Evolutionary conservation across 371 early-diverging fungal genomes (phyloP).

Genomic region (Circinella umbellata): DNA sequence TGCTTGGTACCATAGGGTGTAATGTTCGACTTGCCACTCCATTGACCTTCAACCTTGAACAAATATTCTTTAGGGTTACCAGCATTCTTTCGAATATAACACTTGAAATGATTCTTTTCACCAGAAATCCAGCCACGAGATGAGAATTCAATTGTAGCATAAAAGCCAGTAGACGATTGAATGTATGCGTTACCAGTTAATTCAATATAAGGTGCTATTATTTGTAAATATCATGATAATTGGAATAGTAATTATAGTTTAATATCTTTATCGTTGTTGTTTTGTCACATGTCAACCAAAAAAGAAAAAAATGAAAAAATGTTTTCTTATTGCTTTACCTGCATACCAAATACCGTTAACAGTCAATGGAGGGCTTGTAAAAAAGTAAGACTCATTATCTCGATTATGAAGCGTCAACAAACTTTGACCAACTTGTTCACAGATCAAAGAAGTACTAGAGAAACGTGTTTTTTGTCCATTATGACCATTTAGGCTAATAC

Average conservation of each 20-base stretch:
- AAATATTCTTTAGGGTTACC: constrained; percentile 49
- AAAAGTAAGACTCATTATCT: constrained; percentile 40
- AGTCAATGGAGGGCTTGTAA: constrained; percentile 47
- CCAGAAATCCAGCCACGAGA: constrained; percentile 83
- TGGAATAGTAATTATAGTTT: not conserved
- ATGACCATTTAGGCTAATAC: constrained; percentile 73
- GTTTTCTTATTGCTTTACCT: constrained; percentile 2
- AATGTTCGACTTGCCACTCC: constrained; percentile 66
- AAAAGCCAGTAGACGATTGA: constrained; percentile 67
- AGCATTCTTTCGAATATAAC: constrained; percentile 36
- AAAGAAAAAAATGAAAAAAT: too few relatives aligned
- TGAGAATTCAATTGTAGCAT: constrained; percentile 71
- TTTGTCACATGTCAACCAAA: not conserved
- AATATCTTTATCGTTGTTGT: too few relatives aligned
- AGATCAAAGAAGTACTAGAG: constrained; percentile 47
- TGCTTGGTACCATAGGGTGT: constrained; percentile 50
- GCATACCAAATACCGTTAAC: constrained; percentile 60
- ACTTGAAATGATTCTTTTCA: constrained; percentile 78
- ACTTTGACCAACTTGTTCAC: constrained; percentile 51
- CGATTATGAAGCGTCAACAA: constrained; percentile 33
- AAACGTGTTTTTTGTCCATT: constrained; percentile 61
- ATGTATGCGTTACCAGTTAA: constrained; percentile 72
- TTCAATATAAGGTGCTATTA: constrained; percentile 70
- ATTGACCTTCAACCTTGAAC: constrained; percentile 68
- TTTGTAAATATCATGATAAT: too few relatives aligned